Conservation (phyloP, 208 protist genomes). For the Leishmania arabica region DNA sequence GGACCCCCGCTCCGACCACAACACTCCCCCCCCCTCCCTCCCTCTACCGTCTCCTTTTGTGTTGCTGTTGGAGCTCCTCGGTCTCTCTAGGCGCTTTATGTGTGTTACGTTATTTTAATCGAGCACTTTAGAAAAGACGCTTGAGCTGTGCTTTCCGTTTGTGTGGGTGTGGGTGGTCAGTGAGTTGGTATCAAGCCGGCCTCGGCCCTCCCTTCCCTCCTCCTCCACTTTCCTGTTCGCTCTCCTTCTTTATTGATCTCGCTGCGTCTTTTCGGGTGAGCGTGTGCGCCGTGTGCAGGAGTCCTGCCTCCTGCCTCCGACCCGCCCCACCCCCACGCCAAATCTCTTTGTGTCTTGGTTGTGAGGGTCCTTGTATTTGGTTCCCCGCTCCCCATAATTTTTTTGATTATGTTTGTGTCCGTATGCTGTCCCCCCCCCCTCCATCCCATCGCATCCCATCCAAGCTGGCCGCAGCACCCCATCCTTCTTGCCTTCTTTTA, state of each 20-base stretch:
- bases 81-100: neutral
- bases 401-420: neutral
- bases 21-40: neutral
- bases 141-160: conserved; percentile 1
- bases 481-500: neutral
- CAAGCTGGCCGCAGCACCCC: neutral
- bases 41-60: neutral
- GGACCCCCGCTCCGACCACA: neutral
- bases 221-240: neutral
- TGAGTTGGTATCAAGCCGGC: neutral
- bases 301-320: neutral
- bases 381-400: neutral
- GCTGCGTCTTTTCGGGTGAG: conserved; percentile 1
- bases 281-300: neutral
- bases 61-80: neutral
- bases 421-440: neutral
- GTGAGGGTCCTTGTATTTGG: neutral
- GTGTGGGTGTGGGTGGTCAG: conserved; percentile 2
- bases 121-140: neutral
- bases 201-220: neutral
- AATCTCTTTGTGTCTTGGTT: neutral
- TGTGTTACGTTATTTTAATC: neutral
- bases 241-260: neutral
- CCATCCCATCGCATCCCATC: neutral
- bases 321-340: neutral